Conservation (phyloP, 345 rosid species). For the Mangifera indica region DNA sequence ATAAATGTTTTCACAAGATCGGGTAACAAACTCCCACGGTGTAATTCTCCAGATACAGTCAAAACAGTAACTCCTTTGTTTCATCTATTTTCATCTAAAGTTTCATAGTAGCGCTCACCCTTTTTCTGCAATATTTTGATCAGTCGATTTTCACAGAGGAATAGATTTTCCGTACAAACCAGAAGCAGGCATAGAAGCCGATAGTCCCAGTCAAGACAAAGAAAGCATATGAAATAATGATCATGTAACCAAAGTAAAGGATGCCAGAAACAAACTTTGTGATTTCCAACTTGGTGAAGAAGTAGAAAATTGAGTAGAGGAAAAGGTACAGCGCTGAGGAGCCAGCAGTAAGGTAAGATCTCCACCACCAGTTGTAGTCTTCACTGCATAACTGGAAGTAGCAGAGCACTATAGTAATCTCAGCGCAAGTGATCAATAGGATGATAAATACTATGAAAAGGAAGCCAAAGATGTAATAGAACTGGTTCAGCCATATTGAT, state of each 20-base stretch:
- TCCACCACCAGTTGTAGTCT: conserved; percentile 99
- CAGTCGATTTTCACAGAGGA: conserved; percentile 93
- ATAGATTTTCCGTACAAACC: conserved; percentile 93
- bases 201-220: conserved; percentile 90
- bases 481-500: conserved; percentile 97
- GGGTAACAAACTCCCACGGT: conserved; percentile 16
- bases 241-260: conserved; percentile 93
- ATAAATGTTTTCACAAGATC: conserved; percentile 10
- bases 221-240: conserved; percentile 83
- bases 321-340: conserved; percentile 92
- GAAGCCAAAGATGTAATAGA: conserved; percentile 98
- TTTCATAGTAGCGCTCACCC: not conserved
- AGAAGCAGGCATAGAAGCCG: conserved; percentile 96
- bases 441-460: conserved; percentile 91
- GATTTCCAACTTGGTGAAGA: conserved; percentile 91
- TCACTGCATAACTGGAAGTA: conserved; percentile 98
- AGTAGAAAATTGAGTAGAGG: conserved; percentile 95
- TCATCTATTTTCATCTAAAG: conserved; percentile 9
- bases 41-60: conserved; percentile 12
- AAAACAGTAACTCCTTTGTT: not conserved
- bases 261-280: conserved; percentile 85
- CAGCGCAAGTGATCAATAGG: conserved; percentile 85
- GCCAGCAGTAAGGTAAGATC: conserved; percentile 91
- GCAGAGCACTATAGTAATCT: conserved; percentile 90
- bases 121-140: conserved; percentile 28